Conservation (phyloP, 768 basidiomycete genomes). For the Inosperma sp. region DNA sequence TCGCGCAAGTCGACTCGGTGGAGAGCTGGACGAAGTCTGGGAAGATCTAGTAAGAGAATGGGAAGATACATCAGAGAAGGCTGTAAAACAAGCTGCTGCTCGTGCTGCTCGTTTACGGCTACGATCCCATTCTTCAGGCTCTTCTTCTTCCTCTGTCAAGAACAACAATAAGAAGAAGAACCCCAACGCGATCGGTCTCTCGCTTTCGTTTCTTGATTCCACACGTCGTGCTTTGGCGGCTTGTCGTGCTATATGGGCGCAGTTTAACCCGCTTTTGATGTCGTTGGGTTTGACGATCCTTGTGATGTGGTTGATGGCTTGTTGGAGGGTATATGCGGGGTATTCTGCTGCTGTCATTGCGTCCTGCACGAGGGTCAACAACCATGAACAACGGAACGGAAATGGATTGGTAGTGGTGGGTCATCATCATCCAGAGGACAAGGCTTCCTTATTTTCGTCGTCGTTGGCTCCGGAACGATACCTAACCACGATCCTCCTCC, state of each 20-base stretch:
- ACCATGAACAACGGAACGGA: no score
- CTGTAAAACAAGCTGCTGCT: no score
- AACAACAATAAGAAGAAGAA: no score
- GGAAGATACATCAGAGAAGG: constrained; percentile 32
- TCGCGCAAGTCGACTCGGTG: constrained; percentile 60
- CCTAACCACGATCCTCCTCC: no score
- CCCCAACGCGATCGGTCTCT: no score
- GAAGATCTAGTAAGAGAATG: constrained; percentile 11
- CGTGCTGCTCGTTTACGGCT: no score
- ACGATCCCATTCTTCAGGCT: no score
- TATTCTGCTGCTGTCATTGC: constrained; percentile 36
- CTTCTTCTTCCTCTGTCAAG: constrained; percentile 16
- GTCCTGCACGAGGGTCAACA: no score
- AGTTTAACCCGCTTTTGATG: constrained; percentile 83
- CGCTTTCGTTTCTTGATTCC: constrained; percentile 50
- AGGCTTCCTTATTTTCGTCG: no score
- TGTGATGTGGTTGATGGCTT: constrained; percentile 47
- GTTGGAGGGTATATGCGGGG: constrained; percentile 50
- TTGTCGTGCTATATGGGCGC: constrained; percentile 90
- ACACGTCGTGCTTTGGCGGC: constrained; percentile 57
- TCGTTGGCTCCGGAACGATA: no score
- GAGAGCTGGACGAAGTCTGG: constrained; percentile 72
- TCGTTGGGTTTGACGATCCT: constrained; percentile 63
- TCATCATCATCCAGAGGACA: no score
- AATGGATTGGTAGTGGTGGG: no score